Base-by-base conservation (phyloP, 345 rosid genomes). In the Excoecaria cochinchinensis region DNA sequence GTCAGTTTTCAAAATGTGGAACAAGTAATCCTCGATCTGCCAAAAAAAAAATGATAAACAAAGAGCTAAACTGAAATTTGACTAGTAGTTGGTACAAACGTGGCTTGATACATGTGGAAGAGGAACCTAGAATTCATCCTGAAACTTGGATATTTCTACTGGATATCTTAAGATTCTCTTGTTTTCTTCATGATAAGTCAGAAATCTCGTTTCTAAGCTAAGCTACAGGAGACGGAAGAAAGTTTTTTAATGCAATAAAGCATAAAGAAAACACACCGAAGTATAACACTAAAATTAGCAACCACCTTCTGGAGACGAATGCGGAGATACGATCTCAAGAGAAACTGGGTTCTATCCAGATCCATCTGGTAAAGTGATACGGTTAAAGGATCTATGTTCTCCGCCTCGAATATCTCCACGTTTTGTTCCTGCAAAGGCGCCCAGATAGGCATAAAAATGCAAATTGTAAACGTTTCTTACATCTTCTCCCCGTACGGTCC, bases 321-420 rank as follows among this genome's bases (percentile, higher is more conserved):
- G 15, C 99, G 89, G 50, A 95, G 93, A 86, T 93, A 95, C 0
- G 98, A 95, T 84, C 99, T 85, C 82, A 93, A 77, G 70, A 93
- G 79, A 83, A 85, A 95, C 81, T 93, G 97, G 4, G 90, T 82
- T 80, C 97, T 82, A 25, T 95, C 97, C 69, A 93, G 61, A 75
- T 95, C 97, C 97, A 90, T 90, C 80, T 89, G 93, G 80, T 95
- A 93, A 50, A 95, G 91, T 5, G 97, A 95, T 15, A 87, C 86
- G 1, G 89, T 84, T 19, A 91, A 84, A 51, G 95, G 96, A 81
- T 90, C 97, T 73, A 78, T 38, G 3, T 85, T 84, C 24, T 71
- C 74, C 53, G 78, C 79, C 61, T 76, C 84, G 42, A 74, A 85
- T 42, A 78, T 76, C 62, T 87, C 92, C 80, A 86, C 84, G 6